phyloP scores from a whole-genome alignment of 192 early-diverging fungal genomes.

The Chytriomyces sp. region DNA sequence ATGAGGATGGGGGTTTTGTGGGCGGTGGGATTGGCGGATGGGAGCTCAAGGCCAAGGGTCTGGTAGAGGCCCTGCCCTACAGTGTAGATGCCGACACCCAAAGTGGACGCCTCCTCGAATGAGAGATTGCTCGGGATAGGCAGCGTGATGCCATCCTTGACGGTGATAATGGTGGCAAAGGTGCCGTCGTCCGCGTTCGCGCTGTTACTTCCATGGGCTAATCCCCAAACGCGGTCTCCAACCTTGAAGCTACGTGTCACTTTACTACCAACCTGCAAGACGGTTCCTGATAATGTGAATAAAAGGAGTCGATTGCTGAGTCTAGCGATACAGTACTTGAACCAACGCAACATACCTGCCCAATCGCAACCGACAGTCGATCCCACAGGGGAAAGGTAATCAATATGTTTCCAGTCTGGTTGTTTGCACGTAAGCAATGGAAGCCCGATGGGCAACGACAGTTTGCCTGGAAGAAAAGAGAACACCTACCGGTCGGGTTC shows the following conservation, averaged over 20 bases:
- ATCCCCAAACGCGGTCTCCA: slow-evolving; percentile 7
- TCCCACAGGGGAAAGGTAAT: neutral
- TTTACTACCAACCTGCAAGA: neutral
- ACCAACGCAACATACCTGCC: neutral
- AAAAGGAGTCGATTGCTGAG: too few relatives aligned
- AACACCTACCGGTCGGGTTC: neutral
- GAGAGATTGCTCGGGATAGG: neutral
- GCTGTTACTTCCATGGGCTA: neutral
- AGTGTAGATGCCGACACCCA: slow-evolving; percentile 6
- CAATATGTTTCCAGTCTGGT: neutral
- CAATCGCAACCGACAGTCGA: neutral
- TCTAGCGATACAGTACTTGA: neutral
- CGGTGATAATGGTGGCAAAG: neutral
- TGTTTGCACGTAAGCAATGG: neutral
- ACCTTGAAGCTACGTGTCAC: neutral
- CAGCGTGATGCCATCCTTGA: neutral
- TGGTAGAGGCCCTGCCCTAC: neutral
- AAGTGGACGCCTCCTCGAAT: neutral
- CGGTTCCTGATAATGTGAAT: neutral
- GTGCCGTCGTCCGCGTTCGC: slow-evolving; percentile 4
- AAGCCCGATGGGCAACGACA: neutral
- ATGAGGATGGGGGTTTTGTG: slow-evolving; percentile 30
- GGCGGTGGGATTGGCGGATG: too few relatives aligned
- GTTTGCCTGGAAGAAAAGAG: neutral
- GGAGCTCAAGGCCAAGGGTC: too few relatives aligned